phyloP scores from a whole-genome alignment of 805 yeast species.

The Starmerella floricola region DNA sequence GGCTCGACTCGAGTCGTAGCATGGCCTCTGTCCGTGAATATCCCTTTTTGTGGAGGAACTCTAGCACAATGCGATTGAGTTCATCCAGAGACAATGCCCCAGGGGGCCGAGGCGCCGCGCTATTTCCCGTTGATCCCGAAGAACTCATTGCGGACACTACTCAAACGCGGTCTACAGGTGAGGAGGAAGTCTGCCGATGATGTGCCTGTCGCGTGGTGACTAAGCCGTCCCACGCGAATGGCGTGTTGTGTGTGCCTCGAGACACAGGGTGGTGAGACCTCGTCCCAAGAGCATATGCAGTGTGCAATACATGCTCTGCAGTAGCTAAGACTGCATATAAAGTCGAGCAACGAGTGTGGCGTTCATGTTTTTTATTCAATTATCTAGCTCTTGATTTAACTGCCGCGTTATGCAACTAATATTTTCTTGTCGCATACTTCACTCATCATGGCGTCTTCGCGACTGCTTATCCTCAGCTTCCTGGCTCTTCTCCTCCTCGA shows the following conservation, averaged over 20 bases:
- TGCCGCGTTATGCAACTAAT: neutral
- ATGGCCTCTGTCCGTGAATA: constrained; percentile 89
- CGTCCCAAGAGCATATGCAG: too few relatives aligned
- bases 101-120: constrained; percentile 13
- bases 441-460: constrained; percentile 34
- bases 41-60: constrained; percentile 85
- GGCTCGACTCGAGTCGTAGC: constrained; percentile 61
- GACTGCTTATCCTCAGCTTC: constrained; percentile 38
- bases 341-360: too few relatives aligned
- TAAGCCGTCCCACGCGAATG: too few relatives aligned
- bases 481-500: constrained; percentile 77
- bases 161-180: too few relatives aligned
- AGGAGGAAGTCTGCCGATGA: too few relatives aligned
- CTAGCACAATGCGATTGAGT: constrained; percentile 80
- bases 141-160: neutral
- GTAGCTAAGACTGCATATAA: too few relatives aligned
- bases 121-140: neutral
- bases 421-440: neutral
- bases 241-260: too few relatives aligned
- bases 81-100: constrained; percentile 55
- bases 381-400: too few relatives aligned
- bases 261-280: too few relatives aligned
- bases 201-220: too few relatives aligned
- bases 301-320: too few relatives aligned
- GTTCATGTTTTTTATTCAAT: too few relatives aligned